These are phyloP conservation scores for Tranzscheliella williamsii DNA, from an alignment of 1,284 basidiomycete species.

Conservation along the genomic window DNA sequence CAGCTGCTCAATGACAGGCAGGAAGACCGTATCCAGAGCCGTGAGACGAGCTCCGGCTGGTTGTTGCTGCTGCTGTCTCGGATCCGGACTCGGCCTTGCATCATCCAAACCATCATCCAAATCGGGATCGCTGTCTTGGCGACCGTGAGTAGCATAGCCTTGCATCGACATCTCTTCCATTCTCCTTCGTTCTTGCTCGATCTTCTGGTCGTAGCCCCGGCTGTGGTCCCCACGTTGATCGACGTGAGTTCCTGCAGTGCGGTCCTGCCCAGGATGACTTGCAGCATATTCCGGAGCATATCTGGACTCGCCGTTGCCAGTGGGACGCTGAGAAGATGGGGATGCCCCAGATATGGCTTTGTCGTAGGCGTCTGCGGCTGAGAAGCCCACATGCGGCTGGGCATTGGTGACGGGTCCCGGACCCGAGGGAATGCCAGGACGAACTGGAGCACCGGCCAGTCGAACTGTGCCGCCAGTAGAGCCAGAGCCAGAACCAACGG, in stretches of 20 bases:
- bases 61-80: constrained; percentile 12
- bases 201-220: constrained; percentile 6
- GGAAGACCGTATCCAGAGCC: constrained; percentile 48
- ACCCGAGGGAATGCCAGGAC: constrained; percentile 29
- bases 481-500: constrained; percentile 39
- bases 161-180: constrained; percentile 36
- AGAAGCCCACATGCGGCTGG: constrained; percentile 11
- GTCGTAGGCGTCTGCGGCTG: constrained; percentile 37
- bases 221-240: constrained; percentile 21
- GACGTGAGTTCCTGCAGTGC: not conserved
- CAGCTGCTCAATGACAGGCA: constrained; percentile 53
- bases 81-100: constrained; percentile 2
- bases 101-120: constrained; percentile 1
- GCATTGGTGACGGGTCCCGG: constrained; percentile 1
- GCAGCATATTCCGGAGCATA: not conserved
- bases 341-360: constrained; percentile 26
- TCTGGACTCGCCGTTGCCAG: constrained; percentile 7
- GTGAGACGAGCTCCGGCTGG: constrained; percentile 29
- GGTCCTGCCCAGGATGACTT: not conserved
- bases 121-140: constrained; percentile 1
- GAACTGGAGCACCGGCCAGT: constrained; percentile 15
- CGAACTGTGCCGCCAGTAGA: constrained; percentile 47
- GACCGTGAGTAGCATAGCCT: not conserved
- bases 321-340: constrained; percentile 1
- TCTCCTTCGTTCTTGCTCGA: constrained; percentile 37